Percentiles rank a stretch among this genome's conserved stretches.
Evolutionary conservation across 1,139 yeast species (phyloP).

Genomic region (Nakaseomyces delphensis): DNA sequence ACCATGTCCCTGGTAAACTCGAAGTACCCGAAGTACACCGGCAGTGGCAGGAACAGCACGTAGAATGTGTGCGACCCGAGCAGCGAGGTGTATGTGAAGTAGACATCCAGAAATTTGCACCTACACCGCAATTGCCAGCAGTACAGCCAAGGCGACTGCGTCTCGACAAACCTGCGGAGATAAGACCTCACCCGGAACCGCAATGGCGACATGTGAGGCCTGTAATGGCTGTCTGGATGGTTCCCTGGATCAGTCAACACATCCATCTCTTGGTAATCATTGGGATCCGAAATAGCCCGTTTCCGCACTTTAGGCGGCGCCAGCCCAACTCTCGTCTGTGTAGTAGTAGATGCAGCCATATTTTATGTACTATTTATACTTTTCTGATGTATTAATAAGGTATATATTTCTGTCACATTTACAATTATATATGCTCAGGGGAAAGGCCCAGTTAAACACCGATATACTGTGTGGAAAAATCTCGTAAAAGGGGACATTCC

Average conservation of each 20-base stretch:
- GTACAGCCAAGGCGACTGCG: constrained; percentile 59
- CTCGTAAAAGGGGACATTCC: no score
- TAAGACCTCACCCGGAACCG: constrained; percentile 50
- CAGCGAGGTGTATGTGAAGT: constrained; percentile 83
- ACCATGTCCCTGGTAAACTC: constrained; percentile 60
- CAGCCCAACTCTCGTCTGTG: no score
- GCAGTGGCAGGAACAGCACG: constrained; percentile 77
- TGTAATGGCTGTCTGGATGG: constrained; percentile 57
- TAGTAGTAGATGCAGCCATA: no score
- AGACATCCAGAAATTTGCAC: constrained; percentile 51
- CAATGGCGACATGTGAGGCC: constrained; percentile 46
- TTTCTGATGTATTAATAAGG: no score
- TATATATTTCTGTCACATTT: no score
- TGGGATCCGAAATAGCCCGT: constrained; percentile 10
- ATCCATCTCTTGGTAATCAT: constrained; percentile 12
- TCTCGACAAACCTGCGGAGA: constrained; percentile 51
- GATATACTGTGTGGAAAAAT: no score
- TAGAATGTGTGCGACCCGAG: constrained; percentile 92
- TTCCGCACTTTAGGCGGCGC: constrained; percentile 1
- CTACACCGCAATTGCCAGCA: constrained; percentile 48
- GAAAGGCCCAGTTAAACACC: no score
- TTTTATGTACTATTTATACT: no score
- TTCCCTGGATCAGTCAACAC: constrained; percentile 59
- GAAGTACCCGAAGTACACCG: constrained; percentile 74
- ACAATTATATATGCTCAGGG: no score